Percentiles rank a stretch among this genome's conserved stretches.
Evolutionary conservation across 2,329 filamentous ascomycete genomes (phyloP).

Genomic region (Colletotrichum spinosum): DNA sequence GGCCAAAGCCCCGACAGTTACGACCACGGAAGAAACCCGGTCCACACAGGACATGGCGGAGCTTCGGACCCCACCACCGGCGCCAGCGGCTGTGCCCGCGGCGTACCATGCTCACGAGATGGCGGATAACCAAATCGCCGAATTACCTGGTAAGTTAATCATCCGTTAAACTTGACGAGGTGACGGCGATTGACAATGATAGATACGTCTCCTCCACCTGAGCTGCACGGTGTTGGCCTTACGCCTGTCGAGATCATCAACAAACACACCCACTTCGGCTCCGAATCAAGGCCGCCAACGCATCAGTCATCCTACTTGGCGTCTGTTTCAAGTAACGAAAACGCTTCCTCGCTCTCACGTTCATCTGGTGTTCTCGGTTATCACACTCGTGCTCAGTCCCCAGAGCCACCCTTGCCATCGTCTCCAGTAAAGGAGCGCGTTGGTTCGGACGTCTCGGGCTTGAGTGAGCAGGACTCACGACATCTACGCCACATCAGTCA

Average conservation of each 20-base stretch:
- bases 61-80: slow-evolving; percentile 37
- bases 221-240: slow-evolving; percentile 59
- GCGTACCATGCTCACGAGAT: slow-evolving; percentile 50
- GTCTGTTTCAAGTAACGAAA: slow-evolving; percentile 38
- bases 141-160: slow-evolving; percentile 57
- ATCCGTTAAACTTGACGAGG: rapidly evolving
- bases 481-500: slow-evolving; percentile 58
- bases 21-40: slow-evolving; percentile 54
- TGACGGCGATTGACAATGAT: background rate
- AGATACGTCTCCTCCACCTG: slow-evolving; percentile 58
- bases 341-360: slow-evolving; percentile 35
- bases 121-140: slow-evolving; percentile 56
- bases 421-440: slow-evolving; percentile 39
- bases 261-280: slow-evolving; percentile 47
- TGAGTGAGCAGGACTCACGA: slow-evolving; percentile 53
- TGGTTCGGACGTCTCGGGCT: slow-evolving; percentile 53
- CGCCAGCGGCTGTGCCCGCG: slow-evolving; percentile 36
- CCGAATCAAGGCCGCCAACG: slow-evolving; percentile 39
- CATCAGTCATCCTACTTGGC: slow-evolving; percentile 45
- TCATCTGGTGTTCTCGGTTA: slow-evolving; percentile 31
- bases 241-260: slow-evolving; percentile 54
- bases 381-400: slow-evolving; percentile 29
- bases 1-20: slow-evolving; percentile 57
- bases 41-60: slow-evolving; percentile 55
- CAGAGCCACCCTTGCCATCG: slow-evolving; percentile 25